These are phyloP conservation scores for Blastobotrys proliferans DNA, from an alignment of 1,139 yeast genomes.

Conservation along the genomic window DNA sequence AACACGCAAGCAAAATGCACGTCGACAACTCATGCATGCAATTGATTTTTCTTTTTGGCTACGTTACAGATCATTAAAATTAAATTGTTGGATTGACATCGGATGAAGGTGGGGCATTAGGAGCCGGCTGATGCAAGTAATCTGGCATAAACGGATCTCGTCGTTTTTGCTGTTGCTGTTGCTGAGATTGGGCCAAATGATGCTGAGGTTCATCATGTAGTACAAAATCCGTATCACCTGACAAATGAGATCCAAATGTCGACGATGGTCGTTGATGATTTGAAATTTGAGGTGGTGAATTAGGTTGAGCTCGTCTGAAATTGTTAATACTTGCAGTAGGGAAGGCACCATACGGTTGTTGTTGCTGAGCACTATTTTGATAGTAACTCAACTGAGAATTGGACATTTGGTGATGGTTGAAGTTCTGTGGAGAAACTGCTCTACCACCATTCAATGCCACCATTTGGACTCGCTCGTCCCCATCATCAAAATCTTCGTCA, in stretches of 20 bases:
- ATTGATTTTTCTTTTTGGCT: no score
- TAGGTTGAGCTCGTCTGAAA: conserved; percentile 2
- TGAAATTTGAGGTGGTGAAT: background rate
- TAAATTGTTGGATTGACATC: no score
- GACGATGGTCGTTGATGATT: conserved; percentile 1
- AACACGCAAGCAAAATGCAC: no score
- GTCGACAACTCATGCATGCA: no score
- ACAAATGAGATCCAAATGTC: background rate
- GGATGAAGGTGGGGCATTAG: conserved; percentile 10
- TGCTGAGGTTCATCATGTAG: conserved; percentile 1
- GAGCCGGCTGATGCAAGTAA: conserved; percentile 13
- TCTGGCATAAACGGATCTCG: conserved; percentile 18
- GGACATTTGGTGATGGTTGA: background rate
- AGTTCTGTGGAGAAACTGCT: conserved; percentile 2
- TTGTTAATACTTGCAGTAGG: conserved; percentile 10
- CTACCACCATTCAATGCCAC: conserved; percentile 11
- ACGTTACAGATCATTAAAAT: no score
- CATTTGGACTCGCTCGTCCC: conserved; percentile 13
- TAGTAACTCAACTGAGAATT: background rate
- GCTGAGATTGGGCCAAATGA: background rate
- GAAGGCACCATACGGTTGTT: conserved; percentile 12
- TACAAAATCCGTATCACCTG: background rate
- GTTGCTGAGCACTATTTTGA: no score
- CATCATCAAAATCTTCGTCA: background rate
- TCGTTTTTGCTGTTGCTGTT: background rate